Conservation (phyloP, 2,329 filamentous ascomycete genomes). For the Alternaria viburni region DNA sequence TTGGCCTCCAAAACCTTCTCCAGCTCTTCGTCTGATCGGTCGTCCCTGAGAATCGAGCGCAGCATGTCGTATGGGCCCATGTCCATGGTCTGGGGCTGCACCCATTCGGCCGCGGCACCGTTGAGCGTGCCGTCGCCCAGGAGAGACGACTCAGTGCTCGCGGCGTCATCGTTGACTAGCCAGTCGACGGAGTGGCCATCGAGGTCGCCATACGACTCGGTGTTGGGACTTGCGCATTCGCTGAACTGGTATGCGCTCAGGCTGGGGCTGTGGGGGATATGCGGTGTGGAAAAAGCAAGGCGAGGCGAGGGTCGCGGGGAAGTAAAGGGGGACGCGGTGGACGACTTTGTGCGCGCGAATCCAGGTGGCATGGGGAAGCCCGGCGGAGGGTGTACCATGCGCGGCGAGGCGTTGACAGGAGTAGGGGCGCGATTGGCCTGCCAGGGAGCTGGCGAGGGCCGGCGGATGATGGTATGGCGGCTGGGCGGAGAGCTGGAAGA, state of each 20-base stretch:
- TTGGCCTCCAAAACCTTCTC: slow-evolving; percentile 88
- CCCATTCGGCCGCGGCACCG: slow-evolving; percentile 81
- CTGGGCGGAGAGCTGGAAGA: slow-evolving; percentile 79
- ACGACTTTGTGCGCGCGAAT: slow-evolving; percentile 76
- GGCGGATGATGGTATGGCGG: slow-evolving; percentile 86
- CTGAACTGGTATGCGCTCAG: slow-evolving; percentile 96
- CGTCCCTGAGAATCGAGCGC: slow-evolving; percentile 88
- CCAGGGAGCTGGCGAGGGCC: slow-evolving; percentile 93
- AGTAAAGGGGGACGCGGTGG: slow-evolving; percentile 84
- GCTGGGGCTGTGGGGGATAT: slow-evolving; percentile 91
- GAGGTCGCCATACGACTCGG: slow-evolving; percentile 88
- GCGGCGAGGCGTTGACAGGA: slow-evolving; percentile 81
- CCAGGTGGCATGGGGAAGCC: slow-evolving; percentile 76
- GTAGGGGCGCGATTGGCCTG: slow-evolving; percentile 76
- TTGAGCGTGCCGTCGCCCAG: slow-evolving; percentile 75
- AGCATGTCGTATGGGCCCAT: slow-evolving; percentile 99
- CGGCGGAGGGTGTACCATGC: slow-evolving; percentile 79
- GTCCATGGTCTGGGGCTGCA: slow-evolving; percentile 72
- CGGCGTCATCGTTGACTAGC: slow-evolving; percentile 88
- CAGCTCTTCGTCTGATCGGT: slow-evolving; percentile 91
- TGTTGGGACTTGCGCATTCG: slow-evolving; percentile 72
- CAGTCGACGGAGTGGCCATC: slow-evolving; percentile 96
- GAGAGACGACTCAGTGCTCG: slow-evolving; percentile 76
- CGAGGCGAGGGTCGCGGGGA: slow-evolving; percentile 92
- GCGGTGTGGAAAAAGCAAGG: slow-evolving; percentile 85